Evolutionary conservation across 352 stramenopile genomes (phyloP).

Genomic region (Phytophthora tubulina): DNA sequence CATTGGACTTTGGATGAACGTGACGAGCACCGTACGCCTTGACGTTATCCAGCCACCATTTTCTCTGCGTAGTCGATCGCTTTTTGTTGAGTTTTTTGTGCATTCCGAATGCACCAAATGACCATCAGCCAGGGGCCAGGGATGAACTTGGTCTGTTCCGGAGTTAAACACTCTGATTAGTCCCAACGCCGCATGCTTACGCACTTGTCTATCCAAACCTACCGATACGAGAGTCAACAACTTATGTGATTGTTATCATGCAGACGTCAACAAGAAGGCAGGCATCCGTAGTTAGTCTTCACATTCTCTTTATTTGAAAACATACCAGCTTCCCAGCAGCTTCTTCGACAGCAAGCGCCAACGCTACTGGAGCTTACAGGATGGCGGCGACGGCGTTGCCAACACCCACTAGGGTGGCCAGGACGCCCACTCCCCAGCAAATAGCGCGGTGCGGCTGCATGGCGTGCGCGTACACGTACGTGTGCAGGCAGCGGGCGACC

Average conservation of each 20-base stretch:
- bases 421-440: slow-evolving; percentile 41
- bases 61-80: slow-evolving; percentile 13
- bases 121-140: not conserved
- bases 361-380: slow-evolving; percentile 13
- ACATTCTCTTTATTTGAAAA: slow-evolving; percentile 19
- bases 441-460: slow-evolving; percentile 57
- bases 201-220: not conserved
- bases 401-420: slow-evolving; percentile 43
- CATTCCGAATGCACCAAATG: not conserved
- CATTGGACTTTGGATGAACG: slow-evolving; percentile 48
- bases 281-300: not conserved
- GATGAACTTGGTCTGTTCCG: slow-evolving; percentile 13
- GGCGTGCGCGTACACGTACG: slow-evolving; percentile 53
- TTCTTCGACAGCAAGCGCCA: not conserved
- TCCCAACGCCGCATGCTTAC: slow-evolving; percentile 10
- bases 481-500: slow-evolving; percentile 48
- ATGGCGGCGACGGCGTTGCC: slow-evolving; percentile 46
- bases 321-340: not conserved
- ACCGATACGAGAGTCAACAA: slow-evolving; percentile 6
- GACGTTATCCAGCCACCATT: slow-evolving; percentile 35
- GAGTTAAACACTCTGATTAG: slow-evolving; percentile 2
- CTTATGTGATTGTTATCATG: not conserved
- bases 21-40: slow-evolving; percentile 44
- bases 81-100: slow-evolving; percentile 3
- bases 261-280: not conserved